Percentiles rank a stretch among this genome's conserved stretches.
phyloP scores from a whole-genome alignment of 805 yeast species.

The Suhomyces canberraensis region DNA sequence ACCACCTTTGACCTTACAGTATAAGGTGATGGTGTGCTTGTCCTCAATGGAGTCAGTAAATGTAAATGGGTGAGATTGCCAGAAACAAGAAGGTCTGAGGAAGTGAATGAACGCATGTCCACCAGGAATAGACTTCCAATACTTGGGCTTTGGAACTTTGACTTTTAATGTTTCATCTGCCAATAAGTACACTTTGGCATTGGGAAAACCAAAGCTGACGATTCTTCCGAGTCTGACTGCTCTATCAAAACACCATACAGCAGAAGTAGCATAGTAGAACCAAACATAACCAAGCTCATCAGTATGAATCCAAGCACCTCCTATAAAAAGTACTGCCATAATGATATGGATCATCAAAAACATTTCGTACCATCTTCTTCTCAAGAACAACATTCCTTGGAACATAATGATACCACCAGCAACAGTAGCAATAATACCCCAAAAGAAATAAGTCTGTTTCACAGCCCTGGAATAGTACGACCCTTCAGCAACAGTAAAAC shows the following conservation, averaged over 20 bases:
- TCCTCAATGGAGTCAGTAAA: conserved; percentile 16
- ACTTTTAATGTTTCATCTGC: conserved; percentile 49
- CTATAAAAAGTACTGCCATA: conserved; percentile 40
- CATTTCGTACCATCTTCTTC: conserved; percentile 37
- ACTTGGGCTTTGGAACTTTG: conserved; percentile 47
- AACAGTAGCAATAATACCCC: conserved; percentile 40
- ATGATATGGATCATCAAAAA: conserved; percentile 33
- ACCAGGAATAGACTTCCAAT: conserved; percentile 41
- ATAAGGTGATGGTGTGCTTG: conserved; percentile 18
- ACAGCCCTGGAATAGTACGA: conserved; percentile 4
- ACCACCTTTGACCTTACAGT: conserved; percentile 22
- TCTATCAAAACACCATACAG: conserved; percentile 54
- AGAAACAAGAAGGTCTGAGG: conserved; percentile 23
- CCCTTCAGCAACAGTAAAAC: conserved; percentile 18
- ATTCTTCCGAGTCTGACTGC: conserved; percentile 45
- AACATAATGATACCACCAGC: conserved; percentile 27
- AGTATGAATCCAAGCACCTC: conserved; percentile 47
- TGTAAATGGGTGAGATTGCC: conserved; percentile 31
- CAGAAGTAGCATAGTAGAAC: conserved; percentile 29
- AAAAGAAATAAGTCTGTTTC: conserved; percentile 15
- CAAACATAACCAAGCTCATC: conserved; percentile 32
- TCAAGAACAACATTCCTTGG: conserved; percentile 31
- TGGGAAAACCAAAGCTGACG: conserved; percentile 35
- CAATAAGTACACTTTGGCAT: conserved; percentile 42
- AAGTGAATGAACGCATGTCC: conserved; percentile 24